Conservation (phyloP, 345 rosid species). For the Boechera stricta region DNA sequence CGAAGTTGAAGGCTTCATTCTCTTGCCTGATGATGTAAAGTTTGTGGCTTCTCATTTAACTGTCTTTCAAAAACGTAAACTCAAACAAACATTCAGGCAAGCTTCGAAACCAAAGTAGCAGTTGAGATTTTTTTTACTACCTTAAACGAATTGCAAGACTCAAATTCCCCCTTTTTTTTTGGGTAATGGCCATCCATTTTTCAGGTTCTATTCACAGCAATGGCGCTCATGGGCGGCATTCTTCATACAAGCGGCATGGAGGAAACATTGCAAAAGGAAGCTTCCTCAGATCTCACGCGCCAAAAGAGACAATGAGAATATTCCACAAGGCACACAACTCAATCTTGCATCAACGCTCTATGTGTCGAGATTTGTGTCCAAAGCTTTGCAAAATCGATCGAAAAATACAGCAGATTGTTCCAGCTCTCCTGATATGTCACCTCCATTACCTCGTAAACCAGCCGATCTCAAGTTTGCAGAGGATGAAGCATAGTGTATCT, state of each 20-base stretch:
- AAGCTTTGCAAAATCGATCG: slow-evolving; percentile 41
- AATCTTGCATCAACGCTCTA: slow-evolving; percentile 49
- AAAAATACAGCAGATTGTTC: slow-evolving; percentile 22
- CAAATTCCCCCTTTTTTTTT: neutral
- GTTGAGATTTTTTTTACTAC: neutral
- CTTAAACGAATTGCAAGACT: neutral
- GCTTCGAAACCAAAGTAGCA: slow-evolving; percentile 2
- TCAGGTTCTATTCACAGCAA: slow-evolving; percentile 61
- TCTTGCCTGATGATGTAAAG: slow-evolving; percentile 48
- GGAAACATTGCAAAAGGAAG: slow-evolving; percentile 54
- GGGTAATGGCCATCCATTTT: neutral
- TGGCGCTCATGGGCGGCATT: slow-evolving; percentile 74
- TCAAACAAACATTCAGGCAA: slow-evolving; percentile 58
- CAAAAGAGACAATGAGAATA: neutral
- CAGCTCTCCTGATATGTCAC: slow-evolving; percentile 37
- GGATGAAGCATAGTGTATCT: neutral
- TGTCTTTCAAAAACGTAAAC: slow-evolving; percentile 48
- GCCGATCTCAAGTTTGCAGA: slow-evolving; percentile 44
- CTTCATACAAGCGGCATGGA: slow-evolving; percentile 77
- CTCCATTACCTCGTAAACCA: slow-evolving; percentile 50
- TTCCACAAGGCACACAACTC: slow-evolving; percentile 22
- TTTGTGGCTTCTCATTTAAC: slow-evolving; percentile 64
- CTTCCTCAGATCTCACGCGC: slow-evolving; percentile 8
- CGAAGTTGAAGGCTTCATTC: slow-evolving; percentile 72
- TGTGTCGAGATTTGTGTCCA: slow-evolving; percentile 57